phyloP scores from a whole-genome alignment of 345 rosid genomes.

The Orychophragmus violaceus region DNA sequence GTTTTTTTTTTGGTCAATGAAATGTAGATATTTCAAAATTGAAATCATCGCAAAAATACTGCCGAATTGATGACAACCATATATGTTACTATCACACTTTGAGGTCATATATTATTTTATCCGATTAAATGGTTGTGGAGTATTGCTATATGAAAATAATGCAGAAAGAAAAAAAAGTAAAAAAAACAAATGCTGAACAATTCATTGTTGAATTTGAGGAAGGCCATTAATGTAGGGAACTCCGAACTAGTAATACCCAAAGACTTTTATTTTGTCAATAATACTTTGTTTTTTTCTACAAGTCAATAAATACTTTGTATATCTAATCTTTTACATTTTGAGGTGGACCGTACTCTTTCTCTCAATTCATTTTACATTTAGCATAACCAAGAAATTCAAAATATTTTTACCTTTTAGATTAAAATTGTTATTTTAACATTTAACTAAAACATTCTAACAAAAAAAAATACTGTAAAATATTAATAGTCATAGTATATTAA shows the following conservation, averaged over 20 bases:
- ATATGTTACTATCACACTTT: background rate
- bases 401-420: no score
- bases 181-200: constrained; percentile 3
- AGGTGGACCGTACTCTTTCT: no score
- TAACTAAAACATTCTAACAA: no score
- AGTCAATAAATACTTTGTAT: no score
- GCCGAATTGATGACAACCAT: background rate
- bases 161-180: background rate
- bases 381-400: no score
- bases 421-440: no score
- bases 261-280: background rate
- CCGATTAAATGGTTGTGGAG: background rate
- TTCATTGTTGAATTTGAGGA: constrained; percentile 8
- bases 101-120: background rate
- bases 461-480: no score
- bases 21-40: background rate
- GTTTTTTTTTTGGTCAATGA: no score
- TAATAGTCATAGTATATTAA: no score
- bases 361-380: no score
- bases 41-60: background rate
- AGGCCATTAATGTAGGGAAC: background rate
- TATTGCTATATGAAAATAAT: background rate
- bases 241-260: background rate
- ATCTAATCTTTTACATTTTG: no score
- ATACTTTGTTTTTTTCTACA: no score